Conservation (phyloP, 495 filamentous ascomycete species). For the Acidiella bohemica region DNA sequence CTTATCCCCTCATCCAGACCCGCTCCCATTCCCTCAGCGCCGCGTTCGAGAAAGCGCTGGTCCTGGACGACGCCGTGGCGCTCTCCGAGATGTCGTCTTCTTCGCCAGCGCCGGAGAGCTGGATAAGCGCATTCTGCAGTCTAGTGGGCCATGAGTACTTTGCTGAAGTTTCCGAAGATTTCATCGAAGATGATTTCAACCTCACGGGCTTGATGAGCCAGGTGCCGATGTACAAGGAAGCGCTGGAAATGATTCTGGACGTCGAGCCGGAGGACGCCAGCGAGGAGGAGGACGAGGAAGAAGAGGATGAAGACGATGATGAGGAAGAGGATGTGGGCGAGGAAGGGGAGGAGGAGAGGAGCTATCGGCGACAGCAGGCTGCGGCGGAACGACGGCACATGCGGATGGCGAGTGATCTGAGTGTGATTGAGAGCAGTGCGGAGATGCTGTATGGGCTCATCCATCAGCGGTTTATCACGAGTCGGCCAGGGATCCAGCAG, state of each 20-base stretch:
- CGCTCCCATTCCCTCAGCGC: slow-evolving; percentile 3
- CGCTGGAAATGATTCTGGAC: slow-evolving; percentile 91
- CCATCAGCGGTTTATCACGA: slow-evolving; percentile 96
- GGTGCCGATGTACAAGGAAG: slow-evolving; percentile 98
- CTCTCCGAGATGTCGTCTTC: slow-evolving; percentile 43
- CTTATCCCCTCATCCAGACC: background rate
- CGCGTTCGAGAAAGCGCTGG: slow-evolving; percentile 11
- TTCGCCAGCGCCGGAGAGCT: slow-evolving; percentile 77
- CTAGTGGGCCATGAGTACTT: slow-evolving; percentile 96
- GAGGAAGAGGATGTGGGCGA: slow-evolving; percentile 45
- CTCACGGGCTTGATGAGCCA: slow-evolving; percentile 87
- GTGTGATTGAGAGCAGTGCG: slow-evolving; percentile 88
- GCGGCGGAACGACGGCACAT: slow-evolving; percentile 59
- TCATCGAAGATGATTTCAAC: slow-evolving; percentile 99
- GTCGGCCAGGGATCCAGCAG: slow-evolving; percentile 90
- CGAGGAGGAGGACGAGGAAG: slow-evolving; percentile 60
- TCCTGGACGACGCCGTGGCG: slow-evolving; percentile 6
- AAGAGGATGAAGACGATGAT: slow-evolving; percentile 52
- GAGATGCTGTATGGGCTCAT: slow-evolving; percentile 97
- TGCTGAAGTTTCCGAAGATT: slow-evolving; percentile 95
- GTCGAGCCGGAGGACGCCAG: slow-evolving; percentile 92
- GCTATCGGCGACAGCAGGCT: slow-evolving; percentile 36
- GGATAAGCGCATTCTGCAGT: slow-evolving; percentile 95
- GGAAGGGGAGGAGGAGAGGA: slow-evolving; percentile 28
- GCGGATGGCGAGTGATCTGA: slow-evolving; percentile 78